Evolutionary conservation across 305 asterid genomes (phyloP), one percentile per base, ranked within the genome.

Genomic region (Euphrasia arctica): DNA sequence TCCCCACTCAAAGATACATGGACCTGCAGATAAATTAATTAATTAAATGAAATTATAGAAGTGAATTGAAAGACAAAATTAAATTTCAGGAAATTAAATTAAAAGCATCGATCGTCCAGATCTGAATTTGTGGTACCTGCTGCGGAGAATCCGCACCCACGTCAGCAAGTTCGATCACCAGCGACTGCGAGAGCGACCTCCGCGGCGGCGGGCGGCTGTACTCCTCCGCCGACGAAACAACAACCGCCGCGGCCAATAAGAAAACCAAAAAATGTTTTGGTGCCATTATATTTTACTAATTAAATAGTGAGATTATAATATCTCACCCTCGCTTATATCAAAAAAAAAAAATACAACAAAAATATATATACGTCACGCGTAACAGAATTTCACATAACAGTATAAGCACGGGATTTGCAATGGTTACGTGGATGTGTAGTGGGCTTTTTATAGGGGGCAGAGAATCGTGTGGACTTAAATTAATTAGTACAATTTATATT

Each of bases 1-100:
- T 8, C 45, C 2, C 94, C 97, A 8, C 77, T 84, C 62, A 85
- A 45, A 0, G 90, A 83, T 63, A 83, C 32, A 63, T 83, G 90
- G 54, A 85, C 87, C 93, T 85, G 54, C 10, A 54, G 34, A 29
- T 29, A 29, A 29, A 29, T 29, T 29, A 29, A 2, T 29, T 29
- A 29, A 31, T 31, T 31, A 3, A 31, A 31, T 31, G 3, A 31
- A 2, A 31, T 31, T 3, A 31, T 2, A 31, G 14, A 11, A 50
- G 13, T 0, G 3, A 51, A 51, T 51, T 0, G 3, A 14, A 13
- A 5, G 9, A 5, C 49, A 11, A 51, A 52, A 52, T 52, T 4
- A 18, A 18, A 18, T 18, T 18, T 18, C 22, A 18, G 22, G 22
- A 18, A 18, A 18, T 18, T 18, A 18, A 18, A 18, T 18, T 18